Evolutionary conservation across 2,329 filamentous ascomycete species (phyloP).

Genomic region (Chrysoporthe puriensis): DNA sequence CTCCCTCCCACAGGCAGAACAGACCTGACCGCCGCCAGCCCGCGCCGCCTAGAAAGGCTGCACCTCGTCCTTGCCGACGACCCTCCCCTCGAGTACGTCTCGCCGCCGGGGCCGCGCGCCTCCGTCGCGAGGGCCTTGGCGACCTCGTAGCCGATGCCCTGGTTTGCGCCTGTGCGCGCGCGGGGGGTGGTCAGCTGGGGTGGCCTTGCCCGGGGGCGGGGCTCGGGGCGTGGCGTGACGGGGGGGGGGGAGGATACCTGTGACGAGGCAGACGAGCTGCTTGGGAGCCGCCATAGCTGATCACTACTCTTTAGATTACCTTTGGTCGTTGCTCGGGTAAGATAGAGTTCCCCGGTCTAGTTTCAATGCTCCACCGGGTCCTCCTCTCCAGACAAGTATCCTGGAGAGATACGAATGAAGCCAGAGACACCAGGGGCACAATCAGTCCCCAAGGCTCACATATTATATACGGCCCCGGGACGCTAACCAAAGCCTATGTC

Average conservation of each 20-base stretch:
- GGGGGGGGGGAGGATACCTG: background rate
- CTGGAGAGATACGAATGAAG: too few species aligned
- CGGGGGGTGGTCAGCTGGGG: background rate
- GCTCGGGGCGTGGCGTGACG: too few species aligned
- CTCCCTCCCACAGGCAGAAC: too few species aligned
- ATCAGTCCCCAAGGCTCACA: too few species aligned
- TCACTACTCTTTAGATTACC: background rate
- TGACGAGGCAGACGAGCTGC: background rate
- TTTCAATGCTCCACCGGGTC: too few species aligned
- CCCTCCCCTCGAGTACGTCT: slow-evolving; percentile 27
- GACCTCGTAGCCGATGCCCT: background rate
- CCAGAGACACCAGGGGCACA: too few species aligned
- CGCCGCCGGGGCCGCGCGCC: background rate
- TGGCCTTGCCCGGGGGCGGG: background rate
- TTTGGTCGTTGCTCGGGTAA: too few species aligned
- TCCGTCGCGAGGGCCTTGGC: background rate
- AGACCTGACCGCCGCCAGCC: too few species aligned
- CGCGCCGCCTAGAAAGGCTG: background rate
- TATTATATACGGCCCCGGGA: too few species aligned
- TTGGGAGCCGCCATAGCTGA: background rate
- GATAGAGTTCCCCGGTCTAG: too few species aligned
- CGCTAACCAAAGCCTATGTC: too few species aligned
- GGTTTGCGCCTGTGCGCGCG: background rate
- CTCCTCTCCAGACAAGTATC: too few species aligned
- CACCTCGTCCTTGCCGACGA: slow-evolving; percentile 5